A percentile compares a stretch with the other conserved stretches of the same genome.
Conservation (phyloP, 2,329 filamentous ascomycete genomes). For the Cytospora piceae region DNA sequence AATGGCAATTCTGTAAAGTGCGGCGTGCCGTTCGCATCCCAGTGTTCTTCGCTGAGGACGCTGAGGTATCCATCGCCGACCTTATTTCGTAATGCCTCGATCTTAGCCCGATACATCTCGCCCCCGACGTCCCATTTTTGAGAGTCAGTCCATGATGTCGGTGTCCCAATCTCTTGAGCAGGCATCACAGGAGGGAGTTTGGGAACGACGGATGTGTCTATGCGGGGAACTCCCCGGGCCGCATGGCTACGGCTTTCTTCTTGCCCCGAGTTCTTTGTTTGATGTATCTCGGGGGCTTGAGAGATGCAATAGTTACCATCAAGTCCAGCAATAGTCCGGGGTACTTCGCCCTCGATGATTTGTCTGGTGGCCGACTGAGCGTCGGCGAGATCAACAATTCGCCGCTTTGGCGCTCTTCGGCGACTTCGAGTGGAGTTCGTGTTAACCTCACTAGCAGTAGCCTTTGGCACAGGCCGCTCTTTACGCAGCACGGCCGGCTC, state of each 20-base stretch:
- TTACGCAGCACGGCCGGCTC: slow-evolving; percentile 62
- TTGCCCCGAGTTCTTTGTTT: slow-evolving; percentile 38
- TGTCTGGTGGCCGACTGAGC: slow-evolving; percentile 46
- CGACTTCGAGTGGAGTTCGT: slow-evolving; percentile 61
- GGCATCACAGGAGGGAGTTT: slow-evolving; percentile 41
- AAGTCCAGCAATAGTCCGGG: slow-evolving; percentile 33
- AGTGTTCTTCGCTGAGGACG: slow-evolving; percentile 78
- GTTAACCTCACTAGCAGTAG: slow-evolving; percentile 61
- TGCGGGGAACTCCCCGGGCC: slow-evolving; percentile 41
- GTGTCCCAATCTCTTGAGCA: slow-evolving; percentile 37
- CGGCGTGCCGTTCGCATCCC: slow-evolving; percentile 51
- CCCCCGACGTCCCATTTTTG: slow-evolving; percentile 70
- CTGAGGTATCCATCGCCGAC: slow-evolving; percentile 88
- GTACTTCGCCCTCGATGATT: slow-evolving; percentile 34
- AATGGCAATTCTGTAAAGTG: slow-evolving; percentile 47
- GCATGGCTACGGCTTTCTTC: slow-evolving; percentile 41
- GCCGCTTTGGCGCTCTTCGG: slow-evolving; percentile 61
- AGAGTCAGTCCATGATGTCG: slow-evolving; percentile 46
- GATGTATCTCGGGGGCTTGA: slow-evolving; percentile 44
- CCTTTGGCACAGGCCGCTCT: slow-evolving; percentile 57
- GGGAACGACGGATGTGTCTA: slow-evolving; percentile 43
- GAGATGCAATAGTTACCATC: slow-evolving; percentile 51
- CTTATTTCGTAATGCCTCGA: slow-evolving; percentile 82
- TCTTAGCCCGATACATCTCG: slow-evolving; percentile 83
- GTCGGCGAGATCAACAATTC: slow-evolving; percentile 67